These are phyloP conservation scores for Elsinoe australis DNA, from an alignment of 2,329 filamentous ascomycete species.

Conservation along the genomic window DNA sequence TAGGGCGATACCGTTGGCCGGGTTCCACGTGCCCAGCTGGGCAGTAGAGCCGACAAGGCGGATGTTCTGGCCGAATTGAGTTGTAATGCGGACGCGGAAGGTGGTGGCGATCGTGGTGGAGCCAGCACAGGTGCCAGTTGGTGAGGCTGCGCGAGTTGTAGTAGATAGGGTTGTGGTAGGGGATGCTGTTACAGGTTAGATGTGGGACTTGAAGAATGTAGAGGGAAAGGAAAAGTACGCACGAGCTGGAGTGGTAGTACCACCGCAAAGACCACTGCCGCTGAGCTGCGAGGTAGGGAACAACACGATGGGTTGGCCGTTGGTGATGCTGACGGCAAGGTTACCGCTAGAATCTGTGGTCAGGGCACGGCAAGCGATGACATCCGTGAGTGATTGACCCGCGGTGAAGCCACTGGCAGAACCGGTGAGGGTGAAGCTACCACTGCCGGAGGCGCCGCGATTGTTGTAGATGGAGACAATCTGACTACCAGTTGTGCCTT, in stretches of 20 bases:
- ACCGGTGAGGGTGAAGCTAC: conserved; percentile 8
- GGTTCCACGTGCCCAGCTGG: conserved; percentile 54
- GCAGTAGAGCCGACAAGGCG: conserved; percentile 54
- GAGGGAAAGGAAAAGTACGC: background rate
- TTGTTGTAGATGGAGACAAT: conserved; percentile 42
- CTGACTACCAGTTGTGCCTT: conserved; percentile 33
- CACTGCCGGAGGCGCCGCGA: conserved; percentile 29
- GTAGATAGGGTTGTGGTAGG: conserved; percentile 3
- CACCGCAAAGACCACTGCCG: conserved; percentile 33
- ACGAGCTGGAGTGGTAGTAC: background rate
- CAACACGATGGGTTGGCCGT: conserved; percentile 39
- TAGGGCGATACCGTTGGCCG: conserved; percentile 45
- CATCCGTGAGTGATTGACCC: conserved; percentile 29
- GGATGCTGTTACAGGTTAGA: conserved; percentile 2
- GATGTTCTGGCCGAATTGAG: conserved; percentile 53
- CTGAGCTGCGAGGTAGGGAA: conserved; percentile 32
- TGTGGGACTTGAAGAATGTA: background rate
- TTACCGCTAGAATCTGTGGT: conserved; percentile 39
- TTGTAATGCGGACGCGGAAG: conserved; percentile 53
- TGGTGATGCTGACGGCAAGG: conserved; percentile 38
- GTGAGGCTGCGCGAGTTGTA: conserved; percentile 13
- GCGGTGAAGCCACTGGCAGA: conserved; percentile 26
- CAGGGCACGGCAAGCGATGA: conserved; percentile 39
- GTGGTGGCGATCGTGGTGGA: conserved; percentile 42
- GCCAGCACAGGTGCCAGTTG: conserved; percentile 12